Evolutionary conservation across 495 filamentous ascomycete species (phyloP), one percentile per base, ranked within the genome.

Genomic region (Amphirosellinia nigrospora): DNA sequence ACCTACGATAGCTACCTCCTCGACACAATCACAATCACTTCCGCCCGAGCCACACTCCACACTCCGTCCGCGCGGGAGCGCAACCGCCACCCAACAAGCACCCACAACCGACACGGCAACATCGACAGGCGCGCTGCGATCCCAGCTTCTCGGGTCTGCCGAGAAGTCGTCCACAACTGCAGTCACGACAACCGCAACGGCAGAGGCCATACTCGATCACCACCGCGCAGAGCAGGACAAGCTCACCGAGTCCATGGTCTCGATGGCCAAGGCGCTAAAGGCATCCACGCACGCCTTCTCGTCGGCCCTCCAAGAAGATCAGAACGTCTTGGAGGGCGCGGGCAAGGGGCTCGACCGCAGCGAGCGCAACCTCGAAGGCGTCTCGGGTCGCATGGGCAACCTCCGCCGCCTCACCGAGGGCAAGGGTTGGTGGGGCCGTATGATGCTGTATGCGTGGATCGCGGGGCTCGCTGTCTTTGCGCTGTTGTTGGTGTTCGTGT

Each of bases 381-480:
- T 94, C 23, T 87, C 89, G 46, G 83, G 85, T 70, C 80, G 88
- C 68, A 96, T 99, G 90, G 91, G 92, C 0, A 83, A 84, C 75
- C 75, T 97, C 73, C 81, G 86, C 72, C 82, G 85, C 30, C 90
- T 95, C 87, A 93, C 88, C 26, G 94, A 97, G 82, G 94, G 93
- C 11, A 88, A 90, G 76, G 94, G 94, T 1, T 95, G 90, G 91
- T 94, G 87, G 91, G 94, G 92, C 21, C 77, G 94, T 63, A 88
- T 97, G 83, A 83, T 92, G 85, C 82, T 97, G 61, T 97, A 96
- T 85, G 90, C 83, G 16, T 90, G 90, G 85, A 94, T 97, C 58
- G 90, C 89, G 64, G 93, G 88, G 62, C 71, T 97, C 73, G 93
- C 92, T 88, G 75, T 96, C 19, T 78, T 91, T 46, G 86, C 92